These are phyloP conservation scores for Coelastrella sp. DNA, from an alignment of 139 green algal genomes.

Conservation along the genomic window DNA sequence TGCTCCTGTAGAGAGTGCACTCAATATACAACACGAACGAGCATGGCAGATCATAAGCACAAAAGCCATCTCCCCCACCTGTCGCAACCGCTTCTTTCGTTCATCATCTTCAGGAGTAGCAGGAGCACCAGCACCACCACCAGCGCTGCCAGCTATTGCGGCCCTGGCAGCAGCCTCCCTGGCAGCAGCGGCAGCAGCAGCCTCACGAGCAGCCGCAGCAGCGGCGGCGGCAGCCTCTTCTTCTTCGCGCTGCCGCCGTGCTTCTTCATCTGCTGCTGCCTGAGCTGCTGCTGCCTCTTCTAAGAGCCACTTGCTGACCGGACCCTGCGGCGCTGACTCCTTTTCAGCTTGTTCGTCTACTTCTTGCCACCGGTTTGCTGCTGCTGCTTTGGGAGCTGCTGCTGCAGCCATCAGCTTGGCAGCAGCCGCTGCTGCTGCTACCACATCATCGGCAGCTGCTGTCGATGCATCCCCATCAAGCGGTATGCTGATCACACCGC, in stretches of 20 bases:
- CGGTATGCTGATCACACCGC: not conserved
- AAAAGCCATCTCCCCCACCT: conserved; percentile 11
- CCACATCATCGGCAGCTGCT: conserved; percentile 5
- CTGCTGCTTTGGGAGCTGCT: not conserved
- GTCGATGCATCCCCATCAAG: not conserved
- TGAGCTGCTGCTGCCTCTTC: conserved; percentile 55
- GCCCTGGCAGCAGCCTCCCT: not conserved
- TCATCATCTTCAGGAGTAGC: conserved; percentile 45
- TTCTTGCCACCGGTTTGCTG: conserved; percentile 68
- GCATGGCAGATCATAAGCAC: not conserved
- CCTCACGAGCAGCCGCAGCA: not conserved
- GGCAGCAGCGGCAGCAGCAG: not conserved
- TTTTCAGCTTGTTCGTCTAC: conserved; percentile 76
- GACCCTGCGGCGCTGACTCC: conserved; percentile 51
- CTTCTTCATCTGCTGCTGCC: not conserved
- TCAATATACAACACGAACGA: too few species aligned
- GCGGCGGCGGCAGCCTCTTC: not conserved
- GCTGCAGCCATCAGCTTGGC: not conserved
- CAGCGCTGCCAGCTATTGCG: not conserved
- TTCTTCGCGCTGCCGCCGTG: not conserved
- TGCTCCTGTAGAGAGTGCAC: too few species aligned
- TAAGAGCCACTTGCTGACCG: conserved; percentile 72
- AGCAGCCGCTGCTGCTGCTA: not conserved
- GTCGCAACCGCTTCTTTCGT: conserved; percentile 39
- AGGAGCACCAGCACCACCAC: not conserved